These are phyloP conservation scores for Ophiostoma sp. DNA, from an alignment of 2,329 filamentous ascomycete species.

Conservation along the genomic window DNA sequence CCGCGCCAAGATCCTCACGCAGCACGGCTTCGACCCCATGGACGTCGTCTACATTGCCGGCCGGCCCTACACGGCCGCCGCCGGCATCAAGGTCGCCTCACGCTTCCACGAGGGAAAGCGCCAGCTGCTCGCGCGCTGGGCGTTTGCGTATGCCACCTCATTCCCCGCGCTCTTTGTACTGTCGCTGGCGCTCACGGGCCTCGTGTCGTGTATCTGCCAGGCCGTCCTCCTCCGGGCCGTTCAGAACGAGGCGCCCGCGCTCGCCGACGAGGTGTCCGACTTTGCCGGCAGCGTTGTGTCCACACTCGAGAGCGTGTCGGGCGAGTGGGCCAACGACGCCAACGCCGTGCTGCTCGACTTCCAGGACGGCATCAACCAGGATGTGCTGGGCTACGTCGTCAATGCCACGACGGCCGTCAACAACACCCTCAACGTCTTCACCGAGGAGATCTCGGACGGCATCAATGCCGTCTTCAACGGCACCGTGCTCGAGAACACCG, in stretches of 20 bases:
- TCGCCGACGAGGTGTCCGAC: slow-evolving; percentile 67
- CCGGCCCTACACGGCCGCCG: slow-evolving; percentile 66
- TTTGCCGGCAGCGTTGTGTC: slow-evolving; percentile 74
- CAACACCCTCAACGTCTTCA: slow-evolving; percentile 75
- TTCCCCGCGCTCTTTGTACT: slow-evolving; percentile 80
- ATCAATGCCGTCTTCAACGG: slow-evolving; percentile 75
- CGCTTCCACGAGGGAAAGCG: slow-evolving; percentile 53
- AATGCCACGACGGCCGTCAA: slow-evolving; percentile 80
- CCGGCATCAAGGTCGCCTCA: slow-evolving; percentile 65
- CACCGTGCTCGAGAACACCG: slow-evolving; percentile 72
- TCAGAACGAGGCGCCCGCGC: slow-evolving; percentile 67
- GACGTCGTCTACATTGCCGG: slow-evolving; percentile 86
- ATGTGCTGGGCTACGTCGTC: slow-evolving; percentile 82
- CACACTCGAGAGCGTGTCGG: slow-evolving; percentile 67
- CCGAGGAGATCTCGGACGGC: slow-evolving; percentile 67
- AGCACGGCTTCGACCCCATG: slow-evolving; percentile 68
- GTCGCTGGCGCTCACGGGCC: slow-evolving; percentile 72
- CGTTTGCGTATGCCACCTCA: slow-evolving; percentile 81
- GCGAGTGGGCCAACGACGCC: slow-evolving; percentile 68
- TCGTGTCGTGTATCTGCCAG: slow-evolving; percentile 79
- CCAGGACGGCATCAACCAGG: slow-evolving; percentile 67
- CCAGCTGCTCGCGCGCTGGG: slow-evolving; percentile 74
- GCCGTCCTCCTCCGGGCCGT: slow-evolving; percentile 69
- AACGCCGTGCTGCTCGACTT: slow-evolving; percentile 59
- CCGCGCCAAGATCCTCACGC: slow-evolving; percentile 56